These are phyloP conservation scores for Penicillium lagena DNA, from an alignment of 495 filamentous ascomycete species.

Conservation along the genomic window DNA sequence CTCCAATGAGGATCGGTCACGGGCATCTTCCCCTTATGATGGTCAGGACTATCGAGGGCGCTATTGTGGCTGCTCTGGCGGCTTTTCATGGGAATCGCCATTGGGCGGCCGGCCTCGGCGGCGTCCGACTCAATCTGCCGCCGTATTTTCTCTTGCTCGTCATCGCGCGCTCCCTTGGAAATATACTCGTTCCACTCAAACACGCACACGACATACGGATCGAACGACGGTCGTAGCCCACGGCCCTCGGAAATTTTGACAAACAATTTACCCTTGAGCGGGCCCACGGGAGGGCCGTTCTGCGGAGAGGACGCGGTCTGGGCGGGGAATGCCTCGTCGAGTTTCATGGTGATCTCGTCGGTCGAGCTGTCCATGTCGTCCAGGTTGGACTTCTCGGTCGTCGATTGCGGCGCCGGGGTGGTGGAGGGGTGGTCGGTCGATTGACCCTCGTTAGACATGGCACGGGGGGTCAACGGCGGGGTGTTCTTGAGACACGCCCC, in stretches of 20 bases:
- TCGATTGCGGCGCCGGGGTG: slow-evolving; percentile 22
- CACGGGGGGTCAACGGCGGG: slow-evolving; percentile 78
- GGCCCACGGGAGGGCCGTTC: slow-evolving; percentile 57
- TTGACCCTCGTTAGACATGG: slow-evolving; percentile 62
- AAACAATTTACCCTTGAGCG: slow-evolving; percentile 80
- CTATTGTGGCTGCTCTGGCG: slow-evolving; percentile 93
- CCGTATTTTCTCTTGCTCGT: slow-evolving; percentile 44
- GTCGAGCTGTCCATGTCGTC: slow-evolving; percentile 24
- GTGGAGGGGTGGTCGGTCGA: slow-evolving; percentile 28
- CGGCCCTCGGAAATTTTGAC: slow-evolving; percentile 82
- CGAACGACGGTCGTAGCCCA: slow-evolving; percentile 70
- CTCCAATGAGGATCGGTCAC: slow-evolving; percentile 92
- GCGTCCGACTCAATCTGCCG: slow-evolving; percentile 55
- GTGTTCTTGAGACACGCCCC: slow-evolving; percentile 72
- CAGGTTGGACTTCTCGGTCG: slow-evolving; percentile 16
- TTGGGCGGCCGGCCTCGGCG: slow-evolving; percentile 63
- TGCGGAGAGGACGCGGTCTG: slow-evolving; percentile 26
- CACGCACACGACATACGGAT: slow-evolving; percentile 93
- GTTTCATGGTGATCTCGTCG: slow-evolving; percentile 35
- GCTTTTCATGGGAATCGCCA: slow-evolving; percentile 94
- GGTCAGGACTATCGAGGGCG: slow-evolving; percentile 60
- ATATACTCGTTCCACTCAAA: slow-evolving; percentile 97
- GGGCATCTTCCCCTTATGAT: slow-evolving; percentile 52
- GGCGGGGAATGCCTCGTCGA: slow-evolving; percentile 38
- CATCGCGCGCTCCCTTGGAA: slow-evolving; percentile 69